A percentile compares a stretch with the other conserved stretches of the same genome.
Evolutionary conservation across 2,329 filamentous ascomycete species (phyloP).

Genomic region (Aspergillus quadricinctus): DNA sequence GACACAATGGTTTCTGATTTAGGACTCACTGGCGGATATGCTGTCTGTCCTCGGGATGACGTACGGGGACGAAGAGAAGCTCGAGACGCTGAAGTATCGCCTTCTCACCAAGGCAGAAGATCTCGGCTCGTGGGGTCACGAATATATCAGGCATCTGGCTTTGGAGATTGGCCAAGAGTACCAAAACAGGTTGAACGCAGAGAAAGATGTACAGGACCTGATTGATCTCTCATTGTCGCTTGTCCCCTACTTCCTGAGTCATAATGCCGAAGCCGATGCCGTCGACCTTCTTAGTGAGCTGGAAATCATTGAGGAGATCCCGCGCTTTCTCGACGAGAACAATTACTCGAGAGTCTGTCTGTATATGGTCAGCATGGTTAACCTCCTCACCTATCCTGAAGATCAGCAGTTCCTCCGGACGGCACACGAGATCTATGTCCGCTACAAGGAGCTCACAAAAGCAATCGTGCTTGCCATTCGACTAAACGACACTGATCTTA

Average conservation of each 20-base stretch:
- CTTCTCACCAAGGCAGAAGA: constrained; percentile 85
- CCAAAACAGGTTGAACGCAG: constrained; percentile 77
- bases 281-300: constrained; percentile 96
- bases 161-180: constrained; percentile 96
- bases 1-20: constrained; percentile 1
- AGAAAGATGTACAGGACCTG: constrained; percentile 78
- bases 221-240: constrained; percentile 78
- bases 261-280: constrained; percentile 96
- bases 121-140: constrained; percentile 95
- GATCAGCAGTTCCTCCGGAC: constrained; percentile 93
- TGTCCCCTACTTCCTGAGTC: constrained; percentile 91
- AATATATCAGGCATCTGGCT: constrained; percentile 93
- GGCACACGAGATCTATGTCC: constrained; percentile 87
- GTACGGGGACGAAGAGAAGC: constrained; percentile 90
- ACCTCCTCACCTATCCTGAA: constrained; percentile 92
- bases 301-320: constrained; percentile 91
- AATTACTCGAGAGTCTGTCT: constrained; percentile 90
- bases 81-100: constrained; percentile 95
- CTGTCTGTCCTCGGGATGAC: constrained; percentile 98
- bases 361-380: constrained; percentile 99
- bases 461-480: constrained; percentile 93
- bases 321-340: constrained; percentile 85
- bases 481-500: constrained; percentile 79
- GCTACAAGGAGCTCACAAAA: constrained; percentile 88
- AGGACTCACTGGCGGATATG: constrained; percentile 81